phyloP scores from a whole-genome alignment of 306 rosid genomes.

The Acacia confusa region DNA sequence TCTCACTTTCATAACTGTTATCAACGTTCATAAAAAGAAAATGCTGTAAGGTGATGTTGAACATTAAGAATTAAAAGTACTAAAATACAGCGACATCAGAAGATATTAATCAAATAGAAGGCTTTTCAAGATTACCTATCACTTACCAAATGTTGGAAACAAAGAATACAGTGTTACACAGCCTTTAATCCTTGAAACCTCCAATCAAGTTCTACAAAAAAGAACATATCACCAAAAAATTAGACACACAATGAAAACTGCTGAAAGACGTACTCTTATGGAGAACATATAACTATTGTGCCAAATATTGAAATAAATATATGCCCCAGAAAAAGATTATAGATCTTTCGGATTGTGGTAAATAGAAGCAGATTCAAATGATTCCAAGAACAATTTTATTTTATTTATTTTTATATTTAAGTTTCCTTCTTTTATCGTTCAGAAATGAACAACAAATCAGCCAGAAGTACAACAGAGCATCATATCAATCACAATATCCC shows the following conservation, averaged over 20 bases:
- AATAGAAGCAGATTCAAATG: neutral
- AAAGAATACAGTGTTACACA: neutral
- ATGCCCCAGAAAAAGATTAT: neutral
- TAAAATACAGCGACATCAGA: neutral
- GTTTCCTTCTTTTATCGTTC: slow-evolving; percentile 12
- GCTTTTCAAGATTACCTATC: neutral
- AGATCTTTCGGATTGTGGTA: neutral
- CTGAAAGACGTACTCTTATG: slow-evolving; percentile 1
- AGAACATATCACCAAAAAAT: slow-evolving; percentile 1
- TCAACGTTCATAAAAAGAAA: neutral
- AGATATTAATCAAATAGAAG: neutral
- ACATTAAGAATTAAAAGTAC: neutral
- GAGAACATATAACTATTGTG: neutral
- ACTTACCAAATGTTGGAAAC: slow-evolving; percentile 26
- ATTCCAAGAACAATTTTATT: neutral
- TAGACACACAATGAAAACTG: neutral
- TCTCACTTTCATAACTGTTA: neutral
- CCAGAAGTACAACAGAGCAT: neutral
- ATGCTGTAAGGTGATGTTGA: neutral
- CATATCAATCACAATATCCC: neutral
- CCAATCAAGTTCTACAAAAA: slow-evolving; percentile 33
- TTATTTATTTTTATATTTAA: neutral
- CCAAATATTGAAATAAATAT: neutral
- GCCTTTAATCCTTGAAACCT: slow-evolving; percentile 25
- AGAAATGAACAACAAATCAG: neutral